Conservation (phyloP, 495 filamentous ascomycete species). For the Aspergillus biplanus region DNA sequence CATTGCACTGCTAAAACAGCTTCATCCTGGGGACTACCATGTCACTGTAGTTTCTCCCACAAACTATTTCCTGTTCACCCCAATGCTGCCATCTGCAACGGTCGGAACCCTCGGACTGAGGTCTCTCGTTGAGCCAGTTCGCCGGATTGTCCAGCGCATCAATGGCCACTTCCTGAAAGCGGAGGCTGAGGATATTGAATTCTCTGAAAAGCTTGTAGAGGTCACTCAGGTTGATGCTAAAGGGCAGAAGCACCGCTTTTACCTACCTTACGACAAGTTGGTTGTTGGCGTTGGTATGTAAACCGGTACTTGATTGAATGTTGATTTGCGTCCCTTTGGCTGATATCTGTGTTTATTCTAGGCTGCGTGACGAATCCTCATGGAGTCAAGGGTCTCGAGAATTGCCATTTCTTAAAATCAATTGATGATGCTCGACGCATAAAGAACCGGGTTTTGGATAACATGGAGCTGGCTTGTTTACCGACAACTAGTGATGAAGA, state of each 20-base stretch:
- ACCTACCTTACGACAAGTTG: slow-evolving; percentile 98
- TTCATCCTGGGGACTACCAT: slow-evolving; percentile 90
- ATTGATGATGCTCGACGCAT: slow-evolving; percentile 90
- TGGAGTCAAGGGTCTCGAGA: slow-evolving; percentile 91
- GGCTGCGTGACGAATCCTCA: slow-evolving; percentile 92
- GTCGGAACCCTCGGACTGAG: slow-evolving; percentile 92
- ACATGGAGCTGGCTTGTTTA: slow-evolving; percentile 90
- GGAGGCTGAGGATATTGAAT: slow-evolving; percentile 83
- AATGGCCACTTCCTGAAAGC: slow-evolving; percentile 90
- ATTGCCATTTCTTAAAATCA: slow-evolving; percentile 93
- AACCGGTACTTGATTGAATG: neutral
- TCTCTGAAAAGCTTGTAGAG: slow-evolving; percentile 89
- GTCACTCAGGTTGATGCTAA: slow-evolving; percentile 70
- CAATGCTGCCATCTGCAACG: slow-evolving; percentile 95
- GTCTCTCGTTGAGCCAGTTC: slow-evolving; percentile 89
- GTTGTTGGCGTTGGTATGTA: slow-evolving; percentile 82
- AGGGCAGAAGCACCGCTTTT: slow-evolving; percentile 78
- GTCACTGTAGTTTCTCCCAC: slow-evolving; percentile 91
- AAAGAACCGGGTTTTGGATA: slow-evolving; percentile 86
- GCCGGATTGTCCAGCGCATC: slow-evolving; percentile 75
- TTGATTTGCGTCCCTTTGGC: neutral
- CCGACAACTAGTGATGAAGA: slow-evolving; percentile 92
- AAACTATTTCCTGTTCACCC: slow-evolving; percentile 98
- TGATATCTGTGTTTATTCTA: slow-evolving; percentile 32
- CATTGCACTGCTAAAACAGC: slow-evolving; percentile 85